Base-by-base conservation (phyloP, 2,329 filamentous ascomycete species). In the Keithomyces neogunnii region DNA sequence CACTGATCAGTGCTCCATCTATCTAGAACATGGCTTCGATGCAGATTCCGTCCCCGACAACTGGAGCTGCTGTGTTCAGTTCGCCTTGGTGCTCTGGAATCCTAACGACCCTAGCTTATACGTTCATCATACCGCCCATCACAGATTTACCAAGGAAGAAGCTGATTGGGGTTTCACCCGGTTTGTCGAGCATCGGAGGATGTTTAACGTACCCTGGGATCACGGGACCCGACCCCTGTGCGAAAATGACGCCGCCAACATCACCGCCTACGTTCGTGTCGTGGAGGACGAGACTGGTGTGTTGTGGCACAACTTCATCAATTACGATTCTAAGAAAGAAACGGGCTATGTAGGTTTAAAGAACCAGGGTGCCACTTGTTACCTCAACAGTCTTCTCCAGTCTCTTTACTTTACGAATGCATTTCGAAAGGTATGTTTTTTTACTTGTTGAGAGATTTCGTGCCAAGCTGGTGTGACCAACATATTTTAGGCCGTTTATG, bases 81-180 rank as follows among this genome's bases (percentile, higher is more conserved):
- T 99, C 69, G 85, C 88, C 53, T 76, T 99, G 47, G 92, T 97
- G 4, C 75, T 99, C 50, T 96, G 89, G 85, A 99, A 97, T 68
- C 85, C 86, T 45, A 89, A 92, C 63, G 89, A 96, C 61, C 92
- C 93, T n/a, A 84, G 83, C 56, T 80, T 96, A 60, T 89, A 86
- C 67, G 77, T 78, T 48, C 87, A 96, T 61, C 84, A 89, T 73
- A 80, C 75, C 43, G 93, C 93, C n/a, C 89, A 91, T 60, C 93
- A 99, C 66, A 86, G 93, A 53, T 99, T 97, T 69, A 97, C 90
- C 3, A 88, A 88, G 56, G 93, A 97, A 43, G 93, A 99, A 69
- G 90, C 89, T 29, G 93, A 99, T 63, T 99, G 93, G 93, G 93
- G 93, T 1, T 99, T 99, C 67, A 99, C 93, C n/a, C 78, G 92